Percentiles rank a stretch among this genome's conserved stretches.
Conservation (phyloP, 2,329 filamentous ascomycete genomes). For the Aspergillus sp. region DNA sequence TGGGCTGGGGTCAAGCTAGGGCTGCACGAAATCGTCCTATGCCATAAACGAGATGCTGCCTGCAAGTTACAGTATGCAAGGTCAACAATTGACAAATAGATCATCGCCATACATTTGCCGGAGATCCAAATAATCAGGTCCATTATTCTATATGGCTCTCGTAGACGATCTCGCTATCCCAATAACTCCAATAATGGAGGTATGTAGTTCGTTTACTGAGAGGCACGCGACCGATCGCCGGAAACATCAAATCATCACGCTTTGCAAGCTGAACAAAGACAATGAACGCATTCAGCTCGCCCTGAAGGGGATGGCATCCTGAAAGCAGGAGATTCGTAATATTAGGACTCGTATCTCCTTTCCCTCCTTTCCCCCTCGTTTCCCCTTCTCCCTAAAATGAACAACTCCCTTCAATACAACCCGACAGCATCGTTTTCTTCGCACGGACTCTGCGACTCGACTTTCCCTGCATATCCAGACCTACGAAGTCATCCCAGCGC, state of each 20-base stretch:
- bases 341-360: not conserved
- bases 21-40: constrained; percentile 2
- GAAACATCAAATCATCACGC: constrained; percentile 9
- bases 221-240: constrained; percentile 12
- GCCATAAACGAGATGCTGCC: not conserved
- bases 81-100: not conserved
- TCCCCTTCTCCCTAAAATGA: not conserved
- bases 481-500: not conserved
- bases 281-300: constrained; percentile 1
- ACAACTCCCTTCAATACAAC: not conserved
- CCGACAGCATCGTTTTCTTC: not conserved
- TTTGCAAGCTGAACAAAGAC: not conserved
- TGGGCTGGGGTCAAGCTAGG: constrained; percentile 1
- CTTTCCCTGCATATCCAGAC: not conserved
- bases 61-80: not conserved
- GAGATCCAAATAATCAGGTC: not conserved
- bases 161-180: not conserved
- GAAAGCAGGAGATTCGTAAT: constrained; percentile 6
- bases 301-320: constrained; percentile 2
- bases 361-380: not conserved
- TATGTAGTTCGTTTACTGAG: not conserved
- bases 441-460: not conserved
- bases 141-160: not conserved
- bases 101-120: not conserved
- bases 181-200: not conserved